A percentile compares a stretch with the other conserved stretches of the same genome.
phyloP scores from a whole-genome alignment of 73 alveolate genomes.

The Loxodes magnus region DNA sequence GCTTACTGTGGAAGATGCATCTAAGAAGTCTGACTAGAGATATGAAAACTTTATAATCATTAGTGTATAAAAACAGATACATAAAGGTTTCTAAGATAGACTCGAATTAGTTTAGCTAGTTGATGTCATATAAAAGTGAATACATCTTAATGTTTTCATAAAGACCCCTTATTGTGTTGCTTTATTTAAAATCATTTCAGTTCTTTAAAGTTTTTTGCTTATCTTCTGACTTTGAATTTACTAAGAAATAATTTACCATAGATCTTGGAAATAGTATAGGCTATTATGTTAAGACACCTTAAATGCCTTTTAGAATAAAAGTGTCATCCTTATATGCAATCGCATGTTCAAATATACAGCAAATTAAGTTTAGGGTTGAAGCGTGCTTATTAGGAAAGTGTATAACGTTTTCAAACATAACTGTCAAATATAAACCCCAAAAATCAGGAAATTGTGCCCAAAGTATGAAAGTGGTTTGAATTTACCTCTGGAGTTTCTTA shows the following conservation, averaged over 20 bases:
- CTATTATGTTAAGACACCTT: background rate
- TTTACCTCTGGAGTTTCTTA: background rate
- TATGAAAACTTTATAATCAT: background rate
- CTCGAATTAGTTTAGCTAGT: background rate
- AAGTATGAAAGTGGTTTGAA: conserved; percentile 1
- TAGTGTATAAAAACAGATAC: background rate
- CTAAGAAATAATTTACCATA: no score
- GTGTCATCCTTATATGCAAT: conserved; percentile 1
- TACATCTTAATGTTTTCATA: background rate
- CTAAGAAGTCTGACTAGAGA: background rate
- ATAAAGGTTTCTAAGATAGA: background rate
- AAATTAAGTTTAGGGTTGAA: background rate
- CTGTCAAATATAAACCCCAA: conserved; percentile 1
- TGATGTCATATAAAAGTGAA: no score
- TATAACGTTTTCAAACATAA: conserved; percentile 8
- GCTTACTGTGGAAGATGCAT: background rate
- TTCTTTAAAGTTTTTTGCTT: no score
- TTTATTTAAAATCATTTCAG: no score
- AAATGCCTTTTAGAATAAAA: background rate
- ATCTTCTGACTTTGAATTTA: no score
- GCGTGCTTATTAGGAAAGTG: conserved; percentile 3
- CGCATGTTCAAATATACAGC: conserved; percentile 1
- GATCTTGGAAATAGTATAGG: background rate
- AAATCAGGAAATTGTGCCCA: conserved; percentile 14
- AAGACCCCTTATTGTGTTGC: background rate